These are phyloP conservation scores for Lachancea quebecensis DNA, from an alignment of 805 yeast genomes.

Conservation along the genomic window DNA sequence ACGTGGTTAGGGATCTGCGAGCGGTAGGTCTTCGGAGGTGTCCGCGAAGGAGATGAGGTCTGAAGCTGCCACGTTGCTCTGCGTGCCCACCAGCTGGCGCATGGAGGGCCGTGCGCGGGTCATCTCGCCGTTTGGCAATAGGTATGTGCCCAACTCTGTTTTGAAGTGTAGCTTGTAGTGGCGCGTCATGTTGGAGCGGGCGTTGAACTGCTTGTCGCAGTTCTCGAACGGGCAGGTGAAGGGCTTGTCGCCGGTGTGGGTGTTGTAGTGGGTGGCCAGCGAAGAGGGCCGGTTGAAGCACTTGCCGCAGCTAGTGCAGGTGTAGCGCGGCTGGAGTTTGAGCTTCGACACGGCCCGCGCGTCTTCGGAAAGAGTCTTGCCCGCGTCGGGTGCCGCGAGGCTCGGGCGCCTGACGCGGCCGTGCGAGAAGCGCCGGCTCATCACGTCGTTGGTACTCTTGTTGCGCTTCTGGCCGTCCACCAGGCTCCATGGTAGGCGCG, in stretches of 20 bases:
- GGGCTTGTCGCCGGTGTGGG: conserved; percentile 91
- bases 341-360: not conserved
- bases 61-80: not conserved
- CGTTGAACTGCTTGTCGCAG: conserved; percentile 59
- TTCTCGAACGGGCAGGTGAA: conserved; percentile 53
- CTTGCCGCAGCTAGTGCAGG: conserved; percentile 70
- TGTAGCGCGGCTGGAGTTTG: conserved; percentile 21
- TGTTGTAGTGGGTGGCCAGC: conserved; percentile 68
- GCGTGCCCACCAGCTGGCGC: conserved; percentile 10
- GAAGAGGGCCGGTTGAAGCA: conserved; percentile 84
- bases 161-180: conserved; percentile 26
- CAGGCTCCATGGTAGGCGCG: not conserved
- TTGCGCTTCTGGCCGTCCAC: not conserved
- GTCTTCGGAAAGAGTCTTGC: not conserved
- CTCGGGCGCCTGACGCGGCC: not conserved
- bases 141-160: conserved; percentile 14
- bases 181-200: conserved; percentile 28
- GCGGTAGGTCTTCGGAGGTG: not conserved
- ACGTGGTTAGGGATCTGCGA: not conserved
- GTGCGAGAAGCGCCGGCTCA: not conserved
- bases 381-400: not conserved
- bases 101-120: conserved; percentile 13
- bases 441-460: not conserved
- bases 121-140: conserved; percentile 19
- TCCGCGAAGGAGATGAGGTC: not conserved